These are phyloP conservation scores for Leishmania guyanensis DNA, from an alignment of 208 protist genomes.

Conservation along the genomic window DNA sequence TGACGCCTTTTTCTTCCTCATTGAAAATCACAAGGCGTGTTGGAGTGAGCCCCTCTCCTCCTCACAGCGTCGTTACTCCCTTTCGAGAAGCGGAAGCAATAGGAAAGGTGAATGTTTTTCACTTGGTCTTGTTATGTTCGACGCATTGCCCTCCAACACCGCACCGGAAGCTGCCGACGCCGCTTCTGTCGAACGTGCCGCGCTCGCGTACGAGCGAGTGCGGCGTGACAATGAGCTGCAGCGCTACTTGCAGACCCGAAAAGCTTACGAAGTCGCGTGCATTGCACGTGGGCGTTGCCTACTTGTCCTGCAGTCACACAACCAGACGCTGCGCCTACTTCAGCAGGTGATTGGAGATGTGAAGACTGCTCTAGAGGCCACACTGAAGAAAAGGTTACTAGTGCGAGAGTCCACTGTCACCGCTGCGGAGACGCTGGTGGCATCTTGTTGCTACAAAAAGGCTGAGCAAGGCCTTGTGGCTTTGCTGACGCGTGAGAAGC, in stretches of 20 bases:
- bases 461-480: neutral
- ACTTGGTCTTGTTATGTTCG: neutral
- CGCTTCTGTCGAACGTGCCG: neutral
- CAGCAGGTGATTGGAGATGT: neutral
- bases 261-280: constrained; percentile 2
- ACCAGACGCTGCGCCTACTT: constrained; percentile 4
- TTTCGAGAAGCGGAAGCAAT: neutral
- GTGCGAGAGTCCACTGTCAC: neutral
- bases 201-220: constrained; percentile 3
- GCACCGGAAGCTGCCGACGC: neutral
- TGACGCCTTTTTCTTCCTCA: neutral
- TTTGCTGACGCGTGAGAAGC: neutral
- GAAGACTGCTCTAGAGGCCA: neutral
- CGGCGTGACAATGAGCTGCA: constrained; percentile 5
- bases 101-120: neutral
- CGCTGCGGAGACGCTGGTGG: neutral
- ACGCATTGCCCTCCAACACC: neutral
- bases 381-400: neutral
- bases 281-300: neutral
- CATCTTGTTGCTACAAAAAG: neutral
- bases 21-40: neutral
- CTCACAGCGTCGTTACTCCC: neutral
- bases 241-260: constrained; percentile 1
- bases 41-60: neutral
- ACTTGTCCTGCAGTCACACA: constrained; percentile 11